Evolutionary conservation across 495 filamentous ascomycete species (phyloP), one percentile per base, ranked within the genome.

Genomic region (Hyphodiscus hymeniophilus): DNA sequence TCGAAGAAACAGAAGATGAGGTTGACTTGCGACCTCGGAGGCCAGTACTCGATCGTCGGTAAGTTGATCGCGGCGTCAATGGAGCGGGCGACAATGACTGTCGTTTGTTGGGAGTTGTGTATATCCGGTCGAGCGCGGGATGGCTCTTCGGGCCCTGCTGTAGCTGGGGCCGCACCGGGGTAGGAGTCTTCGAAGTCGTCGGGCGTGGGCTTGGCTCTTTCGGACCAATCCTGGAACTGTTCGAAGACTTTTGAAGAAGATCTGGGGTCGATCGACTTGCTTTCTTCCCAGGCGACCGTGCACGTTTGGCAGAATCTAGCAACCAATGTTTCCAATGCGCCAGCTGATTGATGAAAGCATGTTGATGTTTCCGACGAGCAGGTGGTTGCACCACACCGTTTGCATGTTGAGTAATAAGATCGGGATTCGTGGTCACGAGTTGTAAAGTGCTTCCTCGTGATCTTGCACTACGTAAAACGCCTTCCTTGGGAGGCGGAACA

Each of bases 21-120:
- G 92, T 97, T 2, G 91, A 96, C 63, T 95, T 97, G 49, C 92
- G 79, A 24, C 92, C 94, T 33, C 91, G 80, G 16, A 97, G 74
- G 34, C 85, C 87, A 18, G 76, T 75, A 7, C 76, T 78, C 7
- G 81, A 81, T 35, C 59, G 52, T 11, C 59, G 56, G 24, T 48
- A 61, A 7, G 56, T 48, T 71, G 85, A 84, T 30, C 87, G 81
- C 2, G 92, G 89, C 3, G 91, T 97, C 35, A 96, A 65, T 0
- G 94, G 92, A 7, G 82, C 81, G 2, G 92, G 92, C 0, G 94
- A 97, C 11, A 94, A 68, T 2, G 92, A 97, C 54, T 86, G 83
- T 2, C 90, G 82, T 64, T 75, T 77, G 36, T 53, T 59, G 34
- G 66, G 62, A 3, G 76, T 74, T 20, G 72, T 74, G 22, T 73